A percentile compares a stretch with the other conserved stretches of the same genome.
phyloP scores from a whole-genome alignment of 1,139 yeast species.

The Hemisphaericaspora subhashii region DNA sequence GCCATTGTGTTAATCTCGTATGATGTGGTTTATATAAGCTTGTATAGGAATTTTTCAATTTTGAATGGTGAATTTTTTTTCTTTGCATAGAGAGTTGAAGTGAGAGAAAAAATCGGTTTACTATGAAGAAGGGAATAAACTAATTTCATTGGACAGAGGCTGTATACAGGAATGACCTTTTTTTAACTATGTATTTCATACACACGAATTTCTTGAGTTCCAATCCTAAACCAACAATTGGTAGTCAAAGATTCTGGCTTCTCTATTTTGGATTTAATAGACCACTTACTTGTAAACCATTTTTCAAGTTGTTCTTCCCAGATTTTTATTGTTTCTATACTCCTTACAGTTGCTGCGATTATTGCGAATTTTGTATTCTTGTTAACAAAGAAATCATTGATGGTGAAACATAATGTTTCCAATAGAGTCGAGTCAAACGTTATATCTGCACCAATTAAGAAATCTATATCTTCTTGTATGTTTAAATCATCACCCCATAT shows the following conservation, averaged over 20 bases:
- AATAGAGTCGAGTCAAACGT: conserved; percentile 72
- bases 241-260: conserved; percentile 21
- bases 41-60: conserved; percentile 4
- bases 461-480: conserved; percentile 34
- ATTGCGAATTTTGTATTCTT: conserved; percentile 35
- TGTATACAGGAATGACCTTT: conserved; percentile 13
- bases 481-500: conserved; percentile 56
- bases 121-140: conserved; percentile 6
- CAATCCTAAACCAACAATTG: conserved; percentile 30
- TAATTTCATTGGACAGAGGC: conserved; percentile 13
- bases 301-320: conserved; percentile 50
- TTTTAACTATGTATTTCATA: conserved; percentile 20
- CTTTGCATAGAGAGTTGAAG: too few species aligned
- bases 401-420: conserved; percentile 53
- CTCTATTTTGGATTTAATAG: conserved; percentile 16
- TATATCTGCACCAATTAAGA: conserved; percentile 78
- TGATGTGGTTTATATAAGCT: too few species aligned
- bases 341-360: conserved; percentile 77
- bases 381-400: conserved; percentile 37
- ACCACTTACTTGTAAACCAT: conserved; percentile 27
- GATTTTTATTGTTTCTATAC: conserved; percentile 50
- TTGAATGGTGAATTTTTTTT: conserved; percentile 5
- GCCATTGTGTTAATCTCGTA: too few species aligned
- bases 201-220: conserved; percentile 45
- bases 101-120: too few species aligned